Evolutionary conservation across 106 monocot genomes (phyloP).

Genomic region (Narthecium ossifragum): DNA sequence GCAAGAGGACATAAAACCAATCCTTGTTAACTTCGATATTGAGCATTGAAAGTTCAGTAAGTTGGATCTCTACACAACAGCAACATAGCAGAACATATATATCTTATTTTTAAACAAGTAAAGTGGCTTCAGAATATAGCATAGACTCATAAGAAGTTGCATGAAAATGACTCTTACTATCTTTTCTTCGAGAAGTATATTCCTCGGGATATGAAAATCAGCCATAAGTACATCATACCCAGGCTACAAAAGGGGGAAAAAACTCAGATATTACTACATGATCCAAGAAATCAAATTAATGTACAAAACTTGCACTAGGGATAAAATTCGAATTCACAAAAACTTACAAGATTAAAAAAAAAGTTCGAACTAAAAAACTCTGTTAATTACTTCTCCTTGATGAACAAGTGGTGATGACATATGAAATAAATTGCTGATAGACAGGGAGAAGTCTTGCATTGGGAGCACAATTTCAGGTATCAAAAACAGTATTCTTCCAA

Average conservation of each 20-base stretch:
- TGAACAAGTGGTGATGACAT: too few relatives aligned
- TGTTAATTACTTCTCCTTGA: too few relatives aligned
- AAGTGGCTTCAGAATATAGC: background rate
- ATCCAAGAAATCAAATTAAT: background rate
- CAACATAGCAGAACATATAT: background rate
- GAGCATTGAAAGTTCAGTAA: background rate
- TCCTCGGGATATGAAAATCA: slow-evolving; percentile 67
- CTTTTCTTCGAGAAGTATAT: slow-evolving; percentile 32
- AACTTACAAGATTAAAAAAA: background rate
- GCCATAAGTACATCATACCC: slow-evolving; percentile 83
- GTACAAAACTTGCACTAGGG: background rate
- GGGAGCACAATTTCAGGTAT: too few relatives aligned
- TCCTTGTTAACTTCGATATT: background rate
- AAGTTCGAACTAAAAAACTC: background rate
- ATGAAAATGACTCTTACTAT: slow-evolving; percentile 54
- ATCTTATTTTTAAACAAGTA: background rate
- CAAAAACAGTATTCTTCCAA: too few relatives aligned
- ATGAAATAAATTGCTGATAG: too few relatives aligned
- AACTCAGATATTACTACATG: background rate
- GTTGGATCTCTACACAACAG: background rate
- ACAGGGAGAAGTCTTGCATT: too few relatives aligned
- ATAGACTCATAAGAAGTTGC: background rate
- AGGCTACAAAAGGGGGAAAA: slow-evolving; percentile 31
- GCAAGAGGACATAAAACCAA: slow-evolving; percentile 6
- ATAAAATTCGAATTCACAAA: background rate